Base-by-base conservation (phyloP, 345 rosid genomes). In the Gossypium mustelinum region DNA sequence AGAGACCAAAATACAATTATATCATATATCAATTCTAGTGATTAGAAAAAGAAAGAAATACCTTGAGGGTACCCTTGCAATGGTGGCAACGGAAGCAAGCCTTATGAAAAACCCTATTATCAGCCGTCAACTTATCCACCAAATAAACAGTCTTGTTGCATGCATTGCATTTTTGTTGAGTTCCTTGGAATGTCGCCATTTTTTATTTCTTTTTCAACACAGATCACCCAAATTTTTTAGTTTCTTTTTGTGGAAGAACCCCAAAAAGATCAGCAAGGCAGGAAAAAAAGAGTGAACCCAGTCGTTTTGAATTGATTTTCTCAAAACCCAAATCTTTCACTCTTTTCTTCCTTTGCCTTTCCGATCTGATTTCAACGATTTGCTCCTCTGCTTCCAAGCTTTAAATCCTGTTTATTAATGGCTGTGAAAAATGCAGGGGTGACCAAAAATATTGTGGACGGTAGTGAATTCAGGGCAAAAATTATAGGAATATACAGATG, bases 71-170 rank as follows among this genome's bases (percentile, higher is more conserved):
- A 27, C 86, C 80, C 14, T 61, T 82, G 83, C 94, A 89, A 72
- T 89, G 89, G 84, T 86, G 85, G 86, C 91, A 89, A 29, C 88
- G 76, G 78, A 89, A 89, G 80, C 94, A 89, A 61, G 89, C 79
- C 79, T 85, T 87, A 67, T 89, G 90, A 65, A 48, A 89, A 66
- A 82, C 62, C 74, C 91, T 79, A 73, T 81, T 86, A 73, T 87
- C 83, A 25, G 87, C 90, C 1, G 85, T 55, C 22, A 89, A 57
- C 77, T 85, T 87, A 43, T 87, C 94, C 8, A 89, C 94, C 73
- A 86, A 79, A 77, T 89, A 89, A 61, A 89, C 89, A 1, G 91
- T 87, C 68, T 81, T 89, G 22, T 83, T 83, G 79, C 94, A 89
- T 13, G 89, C 87, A 75, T 50, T 81, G 76, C 91, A 87, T 82